These are phyloP conservation scores for Penicillium soppii DNA, from an alignment of 495 filamentous ascomycete species.

Conservation along the genomic window DNA sequence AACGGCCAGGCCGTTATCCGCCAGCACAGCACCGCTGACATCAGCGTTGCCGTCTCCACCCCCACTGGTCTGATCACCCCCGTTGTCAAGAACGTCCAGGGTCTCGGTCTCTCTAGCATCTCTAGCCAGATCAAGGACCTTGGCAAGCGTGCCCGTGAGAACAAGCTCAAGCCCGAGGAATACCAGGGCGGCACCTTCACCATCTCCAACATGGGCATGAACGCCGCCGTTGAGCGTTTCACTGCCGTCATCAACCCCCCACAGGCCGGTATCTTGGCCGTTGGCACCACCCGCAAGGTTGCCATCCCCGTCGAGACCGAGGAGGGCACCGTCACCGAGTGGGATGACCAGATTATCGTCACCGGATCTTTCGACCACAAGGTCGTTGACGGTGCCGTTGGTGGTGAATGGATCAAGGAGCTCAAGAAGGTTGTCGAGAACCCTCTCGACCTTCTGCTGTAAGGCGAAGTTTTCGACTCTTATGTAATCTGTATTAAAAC, in stretches of 20 bases:
- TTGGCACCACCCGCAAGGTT: conserved; percentile 93
- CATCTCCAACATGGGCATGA: conserved; percentile 99
- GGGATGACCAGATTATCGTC: conserved; percentile 95
- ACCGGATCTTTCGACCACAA: conserved; percentile 98
- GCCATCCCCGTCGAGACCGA: conserved; percentile 82
- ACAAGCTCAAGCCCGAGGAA: conserved; percentile 99
- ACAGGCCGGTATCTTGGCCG: conserved; percentile 92
- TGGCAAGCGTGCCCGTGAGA: conserved; percentile 90
- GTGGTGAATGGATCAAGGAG: conserved; percentile 95
- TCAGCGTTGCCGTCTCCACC: conserved; percentile 91
- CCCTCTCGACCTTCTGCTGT: conserved; percentile 91
- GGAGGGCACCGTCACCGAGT: conserved; percentile 79
- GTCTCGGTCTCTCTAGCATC: conserved; percentile 81
- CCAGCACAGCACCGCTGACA: conserved; percentile 87
- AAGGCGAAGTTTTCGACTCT: conserved; percentile 24
- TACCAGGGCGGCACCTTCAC: conserved; percentile 99
- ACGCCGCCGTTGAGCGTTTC: conserved; percentile 91
- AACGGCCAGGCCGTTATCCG: conserved; percentile 79
- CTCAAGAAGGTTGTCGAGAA: conserved; percentile 98
- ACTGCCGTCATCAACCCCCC: conserved; percentile 99
- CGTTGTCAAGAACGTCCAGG: conserved; percentile 85
- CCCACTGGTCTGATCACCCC: conserved; percentile 95
- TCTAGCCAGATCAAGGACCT: conserved; percentile 89
- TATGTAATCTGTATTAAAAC: conserved; percentile 50
- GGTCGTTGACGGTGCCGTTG: conserved; percentile 89